Base-by-base conservation (phyloP, 2,329 filamentous ascomycete genomes). In the Trichophyton simii region DNA sequence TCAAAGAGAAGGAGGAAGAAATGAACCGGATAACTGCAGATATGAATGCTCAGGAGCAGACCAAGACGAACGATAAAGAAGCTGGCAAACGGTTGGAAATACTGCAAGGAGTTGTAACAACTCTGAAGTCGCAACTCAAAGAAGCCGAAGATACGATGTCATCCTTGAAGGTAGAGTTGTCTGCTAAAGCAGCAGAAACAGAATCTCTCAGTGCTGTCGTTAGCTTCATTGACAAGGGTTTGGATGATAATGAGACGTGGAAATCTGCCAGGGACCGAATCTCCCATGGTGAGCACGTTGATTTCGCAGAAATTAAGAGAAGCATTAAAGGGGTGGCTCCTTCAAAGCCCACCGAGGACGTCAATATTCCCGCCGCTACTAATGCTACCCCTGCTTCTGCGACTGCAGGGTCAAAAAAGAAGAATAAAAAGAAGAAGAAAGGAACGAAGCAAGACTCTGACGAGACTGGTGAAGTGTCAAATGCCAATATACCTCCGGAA, bases 341-440 rank as follows among this genome's bases (percentile, higher is more conserved):
- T 44, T 11, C 52, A 6, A 57, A 25, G 15, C 13, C 34, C 18
- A 38, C 28, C 11, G 20, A 6, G 8, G 46, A 52, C 11, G 9
- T 44, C 22, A 34, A 15, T 15, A 34, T 11, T 15, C 36, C 38
- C n/a, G 18, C 58, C 15, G 69, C 71, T 2, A 18, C 18, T 50
- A 36, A 38, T 13, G 11, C 9, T 38, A 4, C 34, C 9, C 34
- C 34, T 38, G 34, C 38, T n/a, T 18, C 58, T 13, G 69, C 71
- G 2, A 18, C 8, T 50, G 11, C 41, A 13, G 73, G 77, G 9
- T 76, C 76, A 63, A 92, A 91, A 76, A 95, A 89, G 74, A 91
- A 89, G 73, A 95, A 91, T 66, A 89, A 89, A 72, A 95, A 92
- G 78, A 96, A 95, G 81, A 88, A 86, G 75, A 92, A 91, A 78